A percentile compares a stretch with the other conserved stretches of the same genome.
phyloP scores from a whole-genome alignment of 2,329 filamentous ascomycete genomes.

The Ceratocystis huliohia region DNA sequence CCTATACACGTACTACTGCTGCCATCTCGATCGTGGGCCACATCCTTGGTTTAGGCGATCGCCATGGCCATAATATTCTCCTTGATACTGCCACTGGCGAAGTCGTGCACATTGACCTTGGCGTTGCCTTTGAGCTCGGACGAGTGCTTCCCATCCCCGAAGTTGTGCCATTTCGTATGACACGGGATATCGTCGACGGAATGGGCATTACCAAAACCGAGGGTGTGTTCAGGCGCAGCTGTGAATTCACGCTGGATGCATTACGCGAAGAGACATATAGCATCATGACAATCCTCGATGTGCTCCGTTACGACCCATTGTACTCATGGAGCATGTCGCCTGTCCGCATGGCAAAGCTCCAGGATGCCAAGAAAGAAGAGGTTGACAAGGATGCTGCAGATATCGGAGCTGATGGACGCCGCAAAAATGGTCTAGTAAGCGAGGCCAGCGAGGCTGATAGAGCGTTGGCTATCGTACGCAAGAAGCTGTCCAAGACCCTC shows the following conservation, averaged over 20 bases:
- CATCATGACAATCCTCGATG: conserved; percentile 97
- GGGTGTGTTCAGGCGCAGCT: conserved; percentile 93
- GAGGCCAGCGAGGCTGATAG: conserved; percentile 69
- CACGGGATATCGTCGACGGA: conserved; percentile 86
- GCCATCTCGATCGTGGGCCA: conserved; percentile 92
- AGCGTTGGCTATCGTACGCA: conserved; percentile 82
- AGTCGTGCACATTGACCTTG: conserved; percentile 91
- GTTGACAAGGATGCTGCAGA: conserved; percentile 24
- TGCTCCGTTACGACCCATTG: conserved; percentile 92
- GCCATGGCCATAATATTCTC: conserved; percentile 93
- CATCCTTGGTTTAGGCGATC: conserved; percentile 81
- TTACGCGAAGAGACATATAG: conserved; percentile 89
- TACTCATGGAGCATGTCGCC: conserved; percentile 89
- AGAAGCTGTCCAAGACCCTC: conserved; percentile 87
- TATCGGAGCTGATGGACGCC: conserved; percentile 17
- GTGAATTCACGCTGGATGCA: conserved; percentile 92
- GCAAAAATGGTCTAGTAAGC: conserved; percentile 28
- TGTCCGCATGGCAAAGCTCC: conserved; percentile 49
- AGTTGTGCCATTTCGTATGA: conserved; percentile 87
- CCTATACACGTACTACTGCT: conserved; percentile 86
- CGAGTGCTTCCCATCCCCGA: conserved; percentile 91
- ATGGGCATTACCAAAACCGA: conserved; percentile 95
- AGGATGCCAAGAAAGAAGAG: conserved; percentile 33
- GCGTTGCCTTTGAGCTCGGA: conserved; percentile 93
- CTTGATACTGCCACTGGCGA: conserved; percentile 82